These are phyloP conservation scores for Lathyrus sativus DNA, from an alignment of 306 rosid species.

Conservation along the genomic window DNA sequence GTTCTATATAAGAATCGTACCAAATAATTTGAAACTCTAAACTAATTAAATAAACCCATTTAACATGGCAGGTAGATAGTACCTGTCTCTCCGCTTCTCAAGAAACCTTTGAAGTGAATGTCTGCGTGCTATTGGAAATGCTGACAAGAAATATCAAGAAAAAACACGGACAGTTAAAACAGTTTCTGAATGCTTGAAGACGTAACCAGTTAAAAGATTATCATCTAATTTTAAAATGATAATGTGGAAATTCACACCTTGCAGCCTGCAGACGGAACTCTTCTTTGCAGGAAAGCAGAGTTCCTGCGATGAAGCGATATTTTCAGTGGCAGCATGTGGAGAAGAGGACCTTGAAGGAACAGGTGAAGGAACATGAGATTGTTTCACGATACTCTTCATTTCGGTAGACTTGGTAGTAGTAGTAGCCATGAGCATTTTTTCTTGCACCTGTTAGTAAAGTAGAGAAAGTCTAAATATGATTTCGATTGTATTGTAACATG, in stretches of 20 bases:
- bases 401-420: constrained; percentile 56
- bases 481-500: constrained; percentile 4
- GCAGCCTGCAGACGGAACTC: constrained; percentile 58
- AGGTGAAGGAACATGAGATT: constrained; percentile 48
- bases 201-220: background rate
- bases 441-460: constrained; percentile 49
- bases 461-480: background rate
- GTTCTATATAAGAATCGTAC: background rate
- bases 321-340: constrained; percentile 43
- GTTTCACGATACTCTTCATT: constrained; percentile 43
- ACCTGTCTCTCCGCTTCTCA: constrained; percentile 74
- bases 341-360: constrained; percentile 51
- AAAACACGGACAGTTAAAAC: constrained; percentile 4
- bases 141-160: constrained; percentile 36
- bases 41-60: background rate
- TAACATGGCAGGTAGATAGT: constrained; percentile 14
- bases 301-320: constrained; percentile 45
- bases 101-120: constrained; percentile 71
- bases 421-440: constrained; percentile 57
- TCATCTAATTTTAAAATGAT: constrained; percentile 12
- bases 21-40: constrained; percentile 17
- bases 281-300: constrained; percentile 47
- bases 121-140: constrained; percentile 67
- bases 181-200: background rate
- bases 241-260: constrained; percentile 46